phyloP scores from a whole-genome alignment of 192 early-diverging fungal genomes.

The Chytriomyces sp. region DNA sequence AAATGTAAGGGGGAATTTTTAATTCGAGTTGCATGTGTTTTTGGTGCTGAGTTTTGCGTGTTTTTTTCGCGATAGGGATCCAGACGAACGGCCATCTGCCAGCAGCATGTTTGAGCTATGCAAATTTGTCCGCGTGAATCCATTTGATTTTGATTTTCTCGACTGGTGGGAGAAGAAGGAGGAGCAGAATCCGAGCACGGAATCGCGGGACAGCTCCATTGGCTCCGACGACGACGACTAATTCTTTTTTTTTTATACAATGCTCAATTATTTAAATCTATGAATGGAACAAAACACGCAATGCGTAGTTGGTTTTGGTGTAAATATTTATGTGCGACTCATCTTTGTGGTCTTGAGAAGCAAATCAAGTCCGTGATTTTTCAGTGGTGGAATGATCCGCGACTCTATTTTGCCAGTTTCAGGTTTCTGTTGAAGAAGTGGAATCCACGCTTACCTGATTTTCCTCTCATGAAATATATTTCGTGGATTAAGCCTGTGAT shows the following conservation, averaged over 20 bases:
- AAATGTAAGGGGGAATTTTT: slow-evolving; percentile 54
- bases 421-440: too few species aligned
- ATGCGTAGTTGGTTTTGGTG: too few species aligned
- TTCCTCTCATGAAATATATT: too few species aligned
- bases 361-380: too few species aligned
- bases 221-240: slow-evolving; percentile 2
- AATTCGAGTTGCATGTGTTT: not conserved
- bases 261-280: too few species aligned
- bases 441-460: too few species aligned
- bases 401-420: too few species aligned
- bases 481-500: too few species aligned
- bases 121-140: slow-evolving; percentile 66
- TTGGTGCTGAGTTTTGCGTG: not conserved
- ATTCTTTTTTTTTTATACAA: not conserved
- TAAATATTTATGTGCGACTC: too few species aligned
- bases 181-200: not conserved
- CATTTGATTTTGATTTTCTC: slow-evolving; percentile 31
- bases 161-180: slow-evolving; percentile 33
- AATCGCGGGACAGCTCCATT: slow-evolving; percentile 7
- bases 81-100: slow-evolving; percentile 72
- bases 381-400: too few species aligned
- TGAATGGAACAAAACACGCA: too few species aligned
- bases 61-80: slow-evolving; percentile 54
- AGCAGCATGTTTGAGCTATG: slow-evolving; percentile 53
- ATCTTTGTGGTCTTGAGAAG: too few species aligned